These are phyloP conservation scores for Neurospora sp. DNA, from an alignment of 495 filamentous ascomycete species.

Conservation along the genomic window DNA sequence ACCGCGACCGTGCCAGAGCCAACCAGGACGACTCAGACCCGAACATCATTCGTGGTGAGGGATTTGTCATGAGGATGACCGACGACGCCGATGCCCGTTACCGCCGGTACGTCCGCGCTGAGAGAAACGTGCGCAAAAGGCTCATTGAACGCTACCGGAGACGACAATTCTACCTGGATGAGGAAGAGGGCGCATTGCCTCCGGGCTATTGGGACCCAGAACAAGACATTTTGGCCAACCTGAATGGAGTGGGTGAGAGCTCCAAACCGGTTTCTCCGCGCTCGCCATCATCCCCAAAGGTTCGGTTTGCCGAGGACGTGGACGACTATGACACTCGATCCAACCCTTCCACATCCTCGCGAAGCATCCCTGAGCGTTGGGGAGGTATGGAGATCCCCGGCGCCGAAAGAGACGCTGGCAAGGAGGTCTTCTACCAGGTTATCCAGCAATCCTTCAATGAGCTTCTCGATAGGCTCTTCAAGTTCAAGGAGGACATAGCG, in stretches of 20 bases:
- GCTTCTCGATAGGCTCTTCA: constrained; percentile 77
- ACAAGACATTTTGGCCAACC: constrained; percentile 41
- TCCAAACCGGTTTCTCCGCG: constrained; percentile 44
- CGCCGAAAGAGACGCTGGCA: constrained; percentile 70
- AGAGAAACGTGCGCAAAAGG: constrained; percentile 33
- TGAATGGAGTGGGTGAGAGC: constrained; percentile 29
- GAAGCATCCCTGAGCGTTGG: constrained; percentile 74
- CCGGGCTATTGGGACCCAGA: constrained; percentile 58
- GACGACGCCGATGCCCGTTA: background rate
- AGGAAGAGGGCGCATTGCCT: constrained; percentile 59
- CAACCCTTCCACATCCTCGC: constrained; percentile 69
- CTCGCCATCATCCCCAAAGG: constrained; percentile 78
- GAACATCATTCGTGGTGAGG: background rate
- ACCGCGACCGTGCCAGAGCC: background rate
- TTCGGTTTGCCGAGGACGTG: constrained; percentile 68
- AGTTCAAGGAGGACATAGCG: constrained; percentile 65
- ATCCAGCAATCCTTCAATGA: constrained; percentile 89
- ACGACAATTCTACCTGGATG: constrained; percentile 68
- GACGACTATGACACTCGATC: constrained; percentile 65
- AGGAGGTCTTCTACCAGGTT: constrained; percentile 82
- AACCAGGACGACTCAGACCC: background rate
- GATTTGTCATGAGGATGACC: background rate
- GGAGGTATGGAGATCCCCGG: constrained; percentile 74
- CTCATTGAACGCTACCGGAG: constrained; percentile 64
- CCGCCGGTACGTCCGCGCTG: background rate